These are phyloP conservation scores for Oryza glaberrima DNA, from an alignment of 176 grass and related monocot species.

Conservation along the genomic window DNA sequence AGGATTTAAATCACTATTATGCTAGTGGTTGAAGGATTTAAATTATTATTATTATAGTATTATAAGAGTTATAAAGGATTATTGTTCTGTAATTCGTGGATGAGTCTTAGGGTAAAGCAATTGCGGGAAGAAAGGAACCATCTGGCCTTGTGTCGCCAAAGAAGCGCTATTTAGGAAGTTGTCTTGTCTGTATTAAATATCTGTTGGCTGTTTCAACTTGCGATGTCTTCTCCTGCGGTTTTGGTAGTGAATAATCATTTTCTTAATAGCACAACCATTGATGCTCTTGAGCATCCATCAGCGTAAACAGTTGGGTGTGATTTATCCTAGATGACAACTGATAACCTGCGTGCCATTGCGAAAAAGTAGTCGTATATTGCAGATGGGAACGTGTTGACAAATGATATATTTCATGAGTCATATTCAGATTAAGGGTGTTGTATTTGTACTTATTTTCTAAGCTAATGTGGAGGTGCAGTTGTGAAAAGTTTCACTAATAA, in stretches of 20 bases:
- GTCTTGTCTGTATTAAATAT: not conserved
- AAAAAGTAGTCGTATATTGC: not conserved
- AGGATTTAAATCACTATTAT: not conserved
- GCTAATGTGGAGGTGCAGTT: not conserved
- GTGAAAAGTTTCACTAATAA: not conserved
- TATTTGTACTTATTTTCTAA: not conserved
- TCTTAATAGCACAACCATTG: not conserved
- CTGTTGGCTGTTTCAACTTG: not conserved
- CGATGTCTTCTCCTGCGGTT: conserved; percentile 3
- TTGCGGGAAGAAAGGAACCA: no score
- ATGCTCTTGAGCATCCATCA: not conserved
- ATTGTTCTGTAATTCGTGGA: not conserved
- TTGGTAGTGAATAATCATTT: not conserved
- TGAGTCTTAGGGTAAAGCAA: no score
- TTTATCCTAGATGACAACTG: not conserved
- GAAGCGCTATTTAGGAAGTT: not conserved
- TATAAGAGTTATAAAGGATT: not conserved
- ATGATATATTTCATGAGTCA: not conserved
- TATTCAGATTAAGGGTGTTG: not conserved
- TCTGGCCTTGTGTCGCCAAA: not conserved
- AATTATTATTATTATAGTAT: not conserved
- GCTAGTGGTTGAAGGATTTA: not conserved
- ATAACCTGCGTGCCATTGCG: not conserved
- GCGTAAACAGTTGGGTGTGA: not conserved
- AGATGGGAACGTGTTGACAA: not conserved